phyloP scores from a whole-genome alignment of 495 filamentous ascomycete genomes.

The Hypoxylon subgilvum region DNA sequence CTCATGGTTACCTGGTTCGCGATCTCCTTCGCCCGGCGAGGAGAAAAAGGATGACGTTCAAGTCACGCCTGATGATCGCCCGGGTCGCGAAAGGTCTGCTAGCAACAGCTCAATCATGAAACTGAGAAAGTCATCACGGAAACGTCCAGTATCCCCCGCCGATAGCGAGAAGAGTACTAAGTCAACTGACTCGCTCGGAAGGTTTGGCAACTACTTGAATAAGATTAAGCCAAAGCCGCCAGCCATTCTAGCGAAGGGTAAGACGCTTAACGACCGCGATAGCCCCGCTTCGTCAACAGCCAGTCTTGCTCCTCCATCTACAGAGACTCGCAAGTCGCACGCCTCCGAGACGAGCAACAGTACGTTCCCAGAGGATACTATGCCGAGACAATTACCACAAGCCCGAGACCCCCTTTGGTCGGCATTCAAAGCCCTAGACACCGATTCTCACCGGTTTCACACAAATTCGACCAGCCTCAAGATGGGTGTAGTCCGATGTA shows the following conservation, averaged over 20 bases:
- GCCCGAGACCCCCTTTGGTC: slow-evolving; percentile 88
- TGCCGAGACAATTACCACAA: slow-evolving; percentile 16
- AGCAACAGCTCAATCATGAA: slow-evolving; percentile 44
- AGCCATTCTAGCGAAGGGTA: slow-evolving; percentile 44
- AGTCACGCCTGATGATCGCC: slow-evolving; percentile 14
- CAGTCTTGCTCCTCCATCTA: slow-evolving; percentile 41
- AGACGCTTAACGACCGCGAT: slow-evolving; percentile 39
- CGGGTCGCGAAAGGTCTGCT: slow-evolving; percentile 31
- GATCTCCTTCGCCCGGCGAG: slow-evolving; percentile 63
- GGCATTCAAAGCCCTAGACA: slow-evolving; percentile 79
- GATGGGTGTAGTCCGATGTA: slow-evolving; percentile 76
- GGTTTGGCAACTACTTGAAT: slow-evolving; percentile 45
- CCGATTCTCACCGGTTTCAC: slow-evolving; percentile 84
- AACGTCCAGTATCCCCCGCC: slow-evolving; percentile 42
- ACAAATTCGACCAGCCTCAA: slow-evolving; percentile 74
- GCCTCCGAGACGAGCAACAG: slow-evolving; percentile 45
- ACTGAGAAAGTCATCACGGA: slow-evolving; percentile 36
- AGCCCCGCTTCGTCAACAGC: slow-evolving; percentile 48
- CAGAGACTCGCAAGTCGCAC: slow-evolving; percentile 41
- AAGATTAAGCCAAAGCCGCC: slow-evolving; percentile 52
- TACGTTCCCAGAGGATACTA: slow-evolving; percentile 35
- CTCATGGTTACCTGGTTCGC: slow-evolving; percentile 69
- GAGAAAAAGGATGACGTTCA: slow-evolving; percentile 36
- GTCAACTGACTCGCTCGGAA: slow-evolving; percentile 38
- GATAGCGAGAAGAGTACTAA: slow-evolving; percentile 39